Percentiles rank a stretch among this genome's conserved stretches.
These are phyloP conservation scores for Neophaeococcomyces mojaviensis DNA, from an alignment of 2,329 filamentous ascomycete species.

Conservation along the genomic window DNA sequence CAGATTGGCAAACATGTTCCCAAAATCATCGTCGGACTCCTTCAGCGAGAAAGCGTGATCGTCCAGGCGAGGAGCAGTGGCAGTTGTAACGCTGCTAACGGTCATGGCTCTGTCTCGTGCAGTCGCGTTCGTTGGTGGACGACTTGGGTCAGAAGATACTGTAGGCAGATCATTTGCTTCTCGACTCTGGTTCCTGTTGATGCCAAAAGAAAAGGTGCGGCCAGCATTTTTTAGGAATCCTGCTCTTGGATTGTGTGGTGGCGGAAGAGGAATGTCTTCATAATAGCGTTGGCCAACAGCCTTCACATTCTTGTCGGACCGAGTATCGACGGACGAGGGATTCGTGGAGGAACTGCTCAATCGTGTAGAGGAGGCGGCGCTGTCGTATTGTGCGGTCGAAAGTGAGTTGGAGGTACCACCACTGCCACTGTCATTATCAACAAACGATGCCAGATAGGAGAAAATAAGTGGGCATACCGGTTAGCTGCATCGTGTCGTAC, in stretches of 20 bases:
- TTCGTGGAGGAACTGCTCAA: conserved; percentile 50
- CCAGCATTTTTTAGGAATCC: conserved; percentile 40
- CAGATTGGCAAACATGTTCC: conserved; percentile 45
- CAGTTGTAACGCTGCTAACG: conserved; percentile 44
- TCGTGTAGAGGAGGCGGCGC: conserved; percentile 41
- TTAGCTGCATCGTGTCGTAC: conserved; percentile 29
- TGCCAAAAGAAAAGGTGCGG: conserved; percentile 49
- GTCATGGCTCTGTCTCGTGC: conserved; percentile 43
- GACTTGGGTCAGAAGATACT: conserved; percentile 1
- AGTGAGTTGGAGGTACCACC: conserved; percentile 42
- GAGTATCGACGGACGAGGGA: conserved; percentile 47
- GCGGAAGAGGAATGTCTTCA: conserved; percentile 36
- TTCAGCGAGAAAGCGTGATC: conserved; percentile 38
- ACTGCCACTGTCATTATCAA: conserved; percentile 35
- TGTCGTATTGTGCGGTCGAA: conserved; percentile 39
- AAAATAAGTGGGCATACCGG: conserved; percentile 31
- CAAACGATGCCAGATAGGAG: conserved; percentile 12
- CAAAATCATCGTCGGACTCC: conserved; percentile 39
- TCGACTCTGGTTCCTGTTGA: conserved; percentile 27
- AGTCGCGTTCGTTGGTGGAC: conserved; percentile 14
- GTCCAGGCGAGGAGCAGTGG: conserved; percentile 44
- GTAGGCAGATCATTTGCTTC: conserved; percentile 23
- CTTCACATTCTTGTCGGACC: conserved; percentile 32
- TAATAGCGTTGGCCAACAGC: conserved; percentile 30
- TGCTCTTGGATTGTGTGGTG: conserved; percentile 28